Conservation (phyloP, 1,284 basidiomycete genomes). For the Ganoderma sp. region DNA sequence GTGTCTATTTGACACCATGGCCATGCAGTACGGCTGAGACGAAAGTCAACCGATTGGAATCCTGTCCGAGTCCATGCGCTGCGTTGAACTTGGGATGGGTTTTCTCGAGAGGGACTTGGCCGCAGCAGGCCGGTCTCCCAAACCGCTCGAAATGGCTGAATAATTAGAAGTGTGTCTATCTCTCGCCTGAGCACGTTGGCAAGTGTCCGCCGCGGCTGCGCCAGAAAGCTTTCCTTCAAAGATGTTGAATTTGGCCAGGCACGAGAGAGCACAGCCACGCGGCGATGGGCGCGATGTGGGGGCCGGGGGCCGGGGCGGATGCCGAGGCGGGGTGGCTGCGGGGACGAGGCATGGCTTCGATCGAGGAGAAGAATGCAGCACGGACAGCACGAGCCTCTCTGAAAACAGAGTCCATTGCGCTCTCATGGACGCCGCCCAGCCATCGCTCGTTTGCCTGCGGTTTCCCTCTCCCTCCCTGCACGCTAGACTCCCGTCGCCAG, state of each 20-base stretch:
- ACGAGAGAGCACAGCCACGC: constrained; percentile 10
- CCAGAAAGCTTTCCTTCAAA: too few relatives aligned
- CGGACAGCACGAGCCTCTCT: constrained; percentile 21
- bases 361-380: constrained; percentile 5
- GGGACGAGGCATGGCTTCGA: not conserved
- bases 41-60: too few relatives aligned
- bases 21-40: too few relatives aligned
- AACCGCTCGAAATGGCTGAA: too few relatives aligned
- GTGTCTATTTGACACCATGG: too few relatives aligned
- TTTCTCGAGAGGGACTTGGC: not conserved
- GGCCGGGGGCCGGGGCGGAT: not conserved
- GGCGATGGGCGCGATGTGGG: constrained; percentile 6
- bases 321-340: not conserved
- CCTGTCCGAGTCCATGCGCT: too few relatives aligned
- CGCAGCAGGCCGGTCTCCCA: not conserved
- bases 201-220: not conserved
- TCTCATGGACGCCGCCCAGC: constrained; percentile 21
- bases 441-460: not conserved
- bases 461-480: not conserved
- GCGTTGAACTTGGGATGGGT: too few relatives aligned
- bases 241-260: not conserved
- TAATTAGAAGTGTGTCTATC: too few relatives aligned
- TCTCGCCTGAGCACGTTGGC: not conserved
- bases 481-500: constrained; percentile 8
- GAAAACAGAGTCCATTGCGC: constrained; percentile 16